Evolutionary conservation across 306 rosid genomes (phyloP).

Genomic region (Prunus armeniaca): DNA sequence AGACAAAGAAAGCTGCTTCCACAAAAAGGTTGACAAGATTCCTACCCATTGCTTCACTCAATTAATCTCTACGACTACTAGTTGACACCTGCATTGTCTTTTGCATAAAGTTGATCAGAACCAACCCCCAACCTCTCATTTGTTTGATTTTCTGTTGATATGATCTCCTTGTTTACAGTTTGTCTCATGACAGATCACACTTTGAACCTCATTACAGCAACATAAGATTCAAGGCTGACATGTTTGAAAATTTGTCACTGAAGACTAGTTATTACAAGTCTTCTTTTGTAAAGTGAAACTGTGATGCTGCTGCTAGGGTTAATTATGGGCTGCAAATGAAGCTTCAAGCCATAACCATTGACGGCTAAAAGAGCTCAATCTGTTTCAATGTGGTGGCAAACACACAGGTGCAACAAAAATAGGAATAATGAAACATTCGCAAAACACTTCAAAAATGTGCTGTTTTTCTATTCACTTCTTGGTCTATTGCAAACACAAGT

Average conservation of each 20-base stretch:
- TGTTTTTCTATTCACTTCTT: background rate
- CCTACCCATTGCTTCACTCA: background rate
- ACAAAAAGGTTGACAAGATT: background rate
- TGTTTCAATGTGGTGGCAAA: background rate
- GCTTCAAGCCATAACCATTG: too few relatives aligned
- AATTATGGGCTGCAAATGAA: too few relatives aligned
- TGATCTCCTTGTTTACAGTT: background rate
- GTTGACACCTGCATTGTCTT: background rate
- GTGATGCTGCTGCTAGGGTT: too few relatives aligned
- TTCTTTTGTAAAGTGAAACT: too few relatives aligned
- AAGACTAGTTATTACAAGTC: background rate
- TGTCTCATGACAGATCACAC: too few relatives aligned
- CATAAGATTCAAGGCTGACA: background rate
- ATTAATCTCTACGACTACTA: background rate
- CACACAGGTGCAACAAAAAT: background rate
- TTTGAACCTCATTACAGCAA: background rate
- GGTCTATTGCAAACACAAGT: conserved; percentile 40
- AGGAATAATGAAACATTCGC: background rate
- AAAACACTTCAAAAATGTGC: background rate
- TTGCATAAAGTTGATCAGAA: background rate
- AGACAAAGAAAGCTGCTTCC: background rate
- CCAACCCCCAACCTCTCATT: background rate
- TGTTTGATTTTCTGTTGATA: background rate
- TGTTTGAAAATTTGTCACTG: background rate
- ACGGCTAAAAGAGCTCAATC: background rate